A percentile compares a stretch with the other conserved stretches of the same genome.
Evolutionary conservation across 1,284 basidiomycete species (phyloP).

Genomic region (Laetiporus sulphureus): DNA sequence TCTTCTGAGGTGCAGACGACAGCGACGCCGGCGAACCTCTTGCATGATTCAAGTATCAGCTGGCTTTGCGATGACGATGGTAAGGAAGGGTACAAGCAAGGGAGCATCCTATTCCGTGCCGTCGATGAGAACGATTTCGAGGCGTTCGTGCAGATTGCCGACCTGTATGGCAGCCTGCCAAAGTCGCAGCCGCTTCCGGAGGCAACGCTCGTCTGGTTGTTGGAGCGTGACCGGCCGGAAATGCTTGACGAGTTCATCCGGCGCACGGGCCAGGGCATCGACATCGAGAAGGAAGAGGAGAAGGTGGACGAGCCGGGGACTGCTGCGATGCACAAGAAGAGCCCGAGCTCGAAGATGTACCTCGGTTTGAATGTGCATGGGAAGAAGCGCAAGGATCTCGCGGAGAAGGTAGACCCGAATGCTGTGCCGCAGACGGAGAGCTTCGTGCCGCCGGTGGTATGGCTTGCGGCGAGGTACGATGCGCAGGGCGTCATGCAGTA

Average conservation of each 20-base stretch:
- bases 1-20: slow-evolving; percentile 35
- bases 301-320: slow-evolving; percentile 18
- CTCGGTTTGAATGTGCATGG: slow-evolving; percentile 54
- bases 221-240: slow-evolving; percentile 34
- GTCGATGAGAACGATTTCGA: slow-evolving; percentile 42
- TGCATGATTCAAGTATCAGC: too few relatives aligned
- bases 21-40: slow-evolving; percentile 30
- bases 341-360: slow-evolving; percentile 32
- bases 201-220: slow-evolving; percentile 21
- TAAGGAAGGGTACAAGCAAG: too few relatives aligned
- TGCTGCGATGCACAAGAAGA: slow-evolving; percentile 27
- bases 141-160: slow-evolving; percentile 39
- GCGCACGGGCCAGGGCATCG: slow-evolving; percentile 40
- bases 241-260: slow-evolving; percentile 51
- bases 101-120: slow-evolving; percentile 16
- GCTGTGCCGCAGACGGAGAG: slow-evolving; percentile 12
- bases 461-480: slow-evolving; percentile 7
- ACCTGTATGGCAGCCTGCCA: slow-evolving; percentile 33
- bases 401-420: slow-evolving; percentile 39
- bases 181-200: slow-evolving; percentile 8
- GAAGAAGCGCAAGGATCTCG: slow-evolving; percentile 49
- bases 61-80: too few relatives aligned
- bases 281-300: slow-evolving; percentile 22
- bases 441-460: neutral
- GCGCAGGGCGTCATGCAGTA: slow-evolving; percentile 39